phyloP scores from a whole-genome alignment of 2,329 filamentous ascomycete species.

The Botrytis hyacinthi region DNA sequence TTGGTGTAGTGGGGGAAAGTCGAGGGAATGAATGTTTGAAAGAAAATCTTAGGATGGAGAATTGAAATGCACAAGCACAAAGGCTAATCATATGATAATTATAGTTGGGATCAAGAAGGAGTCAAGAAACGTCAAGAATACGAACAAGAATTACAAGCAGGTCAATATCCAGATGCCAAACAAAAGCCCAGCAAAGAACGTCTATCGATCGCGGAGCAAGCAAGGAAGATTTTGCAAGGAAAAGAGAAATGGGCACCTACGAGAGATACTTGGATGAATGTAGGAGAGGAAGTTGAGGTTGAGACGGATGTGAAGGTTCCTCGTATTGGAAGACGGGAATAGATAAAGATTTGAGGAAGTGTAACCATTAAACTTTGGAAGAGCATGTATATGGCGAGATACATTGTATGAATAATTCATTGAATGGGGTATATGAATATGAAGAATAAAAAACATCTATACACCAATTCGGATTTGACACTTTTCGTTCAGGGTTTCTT shows the following conservation, averaged over 20 bases:
- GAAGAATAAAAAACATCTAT: conserved; percentile 3
- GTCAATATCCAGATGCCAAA: conserved; percentile 34
- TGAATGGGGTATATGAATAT: not conserved
- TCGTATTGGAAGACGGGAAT: conserved; percentile 6
- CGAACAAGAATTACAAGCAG: conserved; percentile 35
- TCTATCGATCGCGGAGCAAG: conserved; percentile 55
- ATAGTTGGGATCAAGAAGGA: conserved; percentile 59
- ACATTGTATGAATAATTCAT: conserved; percentile 6
- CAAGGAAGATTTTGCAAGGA: conserved; percentile 59
- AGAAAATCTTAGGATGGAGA: not conserved
- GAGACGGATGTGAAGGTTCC: conserved; percentile 34
- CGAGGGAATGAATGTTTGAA: conserved; percentile 28
- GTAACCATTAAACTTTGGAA: not conserved
- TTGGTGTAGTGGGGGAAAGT: conserved; percentile 1
- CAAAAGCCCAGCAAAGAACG: conserved; percentile 41
- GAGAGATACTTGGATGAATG: conserved; percentile 35
- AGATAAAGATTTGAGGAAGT: not conserved
- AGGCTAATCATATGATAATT: conserved; percentile 14
- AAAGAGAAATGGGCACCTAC: conserved; percentile 56
- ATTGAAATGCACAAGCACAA: not conserved
- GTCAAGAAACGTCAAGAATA: conserved; percentile 1
- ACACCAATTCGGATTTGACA: not conserved
- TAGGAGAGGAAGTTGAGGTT: conserved; percentile 37
- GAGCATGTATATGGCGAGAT: not conserved
- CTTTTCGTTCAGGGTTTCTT: not conserved